Evolutionary conservation across 129 eudicot genomes (phyloP).

Genomic region (Kitagawia praeruptora): DNA sequence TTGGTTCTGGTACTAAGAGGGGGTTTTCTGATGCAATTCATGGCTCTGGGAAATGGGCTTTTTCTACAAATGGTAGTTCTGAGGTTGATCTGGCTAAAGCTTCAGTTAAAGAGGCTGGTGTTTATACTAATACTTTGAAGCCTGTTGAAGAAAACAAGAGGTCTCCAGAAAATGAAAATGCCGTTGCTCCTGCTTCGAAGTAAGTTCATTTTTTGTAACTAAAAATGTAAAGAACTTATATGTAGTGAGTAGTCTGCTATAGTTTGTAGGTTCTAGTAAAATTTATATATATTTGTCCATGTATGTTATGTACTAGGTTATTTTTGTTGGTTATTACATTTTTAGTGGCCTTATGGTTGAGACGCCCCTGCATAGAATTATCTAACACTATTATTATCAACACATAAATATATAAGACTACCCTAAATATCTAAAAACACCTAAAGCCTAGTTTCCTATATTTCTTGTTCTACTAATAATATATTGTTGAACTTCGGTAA

Average conservation of each 20-base stretch:
- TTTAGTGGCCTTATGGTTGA: too few relatives aligned
- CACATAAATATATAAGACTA: neutral
- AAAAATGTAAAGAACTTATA: neutral
- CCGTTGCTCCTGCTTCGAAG: constrained; percentile 66
- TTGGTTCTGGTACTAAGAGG: constrained; percentile 59
- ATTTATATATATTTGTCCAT: neutral
- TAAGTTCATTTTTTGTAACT: constrained; percentile 16
- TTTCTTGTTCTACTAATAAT: neutral
- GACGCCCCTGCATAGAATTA: too few relatives aligned
- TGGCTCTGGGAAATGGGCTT: constrained; percentile 60
- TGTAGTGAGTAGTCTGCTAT: neutral
- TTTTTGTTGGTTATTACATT: neutral
- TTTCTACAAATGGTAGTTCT: constrained; percentile 38
- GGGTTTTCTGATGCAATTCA: constrained; percentile 71
- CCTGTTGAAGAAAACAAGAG: constrained; percentile 39
- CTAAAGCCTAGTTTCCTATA: neutral
- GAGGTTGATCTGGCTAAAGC: constrained; percentile 36
- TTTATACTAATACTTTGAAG: constrained; percentile 16
- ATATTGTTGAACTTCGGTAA: constrained; percentile 7
- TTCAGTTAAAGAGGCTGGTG: constrained; percentile 20
- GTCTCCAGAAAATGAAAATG: constrained; percentile 29
- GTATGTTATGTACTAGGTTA: neutral
- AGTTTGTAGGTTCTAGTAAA: neutral
- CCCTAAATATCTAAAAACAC: neutral
- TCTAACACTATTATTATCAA: too few relatives aligned